Base-by-base conservation (phyloP, 208 protist species). In the Trypanosoma scelopori region DNA sequence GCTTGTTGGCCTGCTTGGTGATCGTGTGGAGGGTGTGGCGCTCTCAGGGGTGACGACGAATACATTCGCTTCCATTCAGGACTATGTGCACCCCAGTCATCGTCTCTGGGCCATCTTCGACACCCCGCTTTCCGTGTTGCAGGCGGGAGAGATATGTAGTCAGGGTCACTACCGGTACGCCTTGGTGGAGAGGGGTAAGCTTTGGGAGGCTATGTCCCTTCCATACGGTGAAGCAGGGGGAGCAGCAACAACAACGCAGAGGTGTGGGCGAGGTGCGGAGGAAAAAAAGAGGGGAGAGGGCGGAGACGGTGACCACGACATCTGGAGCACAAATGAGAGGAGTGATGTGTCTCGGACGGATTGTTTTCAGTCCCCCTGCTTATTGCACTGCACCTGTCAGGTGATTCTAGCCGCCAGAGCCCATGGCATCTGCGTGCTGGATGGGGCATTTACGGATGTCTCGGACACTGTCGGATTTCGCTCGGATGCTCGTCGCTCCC, bases 81-180 rank as follows among this genome's bases (percentile, higher is more conserved):
- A 84, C 35, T 87, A 87, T 53, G 52, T 94, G 18, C 84, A 93
- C 71, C 91, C 91, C 11, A 69, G 69, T 23, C 91, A 94, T 64
- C 65, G 65, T 41, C 72, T 96, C 18, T 96, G 91, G 91, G 87
- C 83, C 43, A 84, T 89, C 55, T 93, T 93, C 63, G 85, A 93
- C 47, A 79, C 84, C 0, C 85, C 91, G 0, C 60, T 66, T 30
- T 92, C 91, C 16, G 64, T 96, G 25, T 49, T 86, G 13, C 65
- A 92, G 61, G 91, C 91, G 1, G 60, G 61, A 1, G 58, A 66
- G 18, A 85, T 96, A n/a, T 96, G 87, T 58, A 22, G 48, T 28
- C 76, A 84, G 64, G 65, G 75, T 45, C 61, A 78, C 27, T 96
- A 96, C 59, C 55, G 59, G 37, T 85, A 77, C 47, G 90, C 85